Percentiles rank a stretch among this genome's conserved stretches.
These are phyloP conservation scores for Ustilago nuda DNA, from an alignment of 1,284 basidiomycete genomes.

Conservation along the genomic window DNA sequence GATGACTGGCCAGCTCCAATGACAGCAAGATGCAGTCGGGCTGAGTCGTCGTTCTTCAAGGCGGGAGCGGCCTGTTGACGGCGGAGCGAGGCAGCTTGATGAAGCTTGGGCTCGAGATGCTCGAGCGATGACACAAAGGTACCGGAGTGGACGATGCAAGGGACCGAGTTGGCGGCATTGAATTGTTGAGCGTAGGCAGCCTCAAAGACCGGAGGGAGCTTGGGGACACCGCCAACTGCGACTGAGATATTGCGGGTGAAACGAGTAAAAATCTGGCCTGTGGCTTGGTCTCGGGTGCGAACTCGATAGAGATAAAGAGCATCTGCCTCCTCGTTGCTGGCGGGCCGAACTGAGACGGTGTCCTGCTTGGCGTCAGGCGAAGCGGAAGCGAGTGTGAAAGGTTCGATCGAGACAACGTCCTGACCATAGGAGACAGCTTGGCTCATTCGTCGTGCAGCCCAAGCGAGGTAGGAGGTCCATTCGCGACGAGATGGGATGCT, in stretches of 20 bases:
- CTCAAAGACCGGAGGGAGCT: conserved; percentile 55
- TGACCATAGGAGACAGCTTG: conserved; percentile 59
- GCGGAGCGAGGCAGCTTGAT: conserved; percentile 24
- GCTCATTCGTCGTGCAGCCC: conserved; percentile 64
- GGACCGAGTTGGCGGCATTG: conserved; percentile 13
- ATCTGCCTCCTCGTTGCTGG: conserved; percentile 24
- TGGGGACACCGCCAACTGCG: conserved; percentile 61
- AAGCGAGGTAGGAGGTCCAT: conserved; percentile 68
- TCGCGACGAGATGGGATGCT: conserved; percentile 65
- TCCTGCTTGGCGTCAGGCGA: conserved; percentile 31
- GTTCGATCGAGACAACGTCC: conserved; percentile 60
- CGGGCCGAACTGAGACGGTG: conserved; percentile 29
- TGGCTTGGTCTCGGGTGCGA: conserved; percentile 27
- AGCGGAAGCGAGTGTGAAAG: conserved; percentile 38
- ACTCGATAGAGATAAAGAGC: conserved; percentile 52
- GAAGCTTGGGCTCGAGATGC: conserved; percentile 52
- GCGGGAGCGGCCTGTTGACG: conserved; percentile 7
- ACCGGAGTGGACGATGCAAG: conserved; percentile 62
- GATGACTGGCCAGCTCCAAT: conserved; percentile 67
- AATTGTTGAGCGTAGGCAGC: conserved; percentile 39
- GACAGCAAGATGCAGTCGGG: conserved; percentile 61
- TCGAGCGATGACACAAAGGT: conserved; percentile 61
- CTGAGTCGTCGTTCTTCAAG: conserved; percentile 16
- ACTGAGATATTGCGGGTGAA: conserved; percentile 61
- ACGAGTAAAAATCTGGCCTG: conserved; percentile 30